Base-by-base conservation (phyloP, 1,139 yeast genomes). In the Pichia cactophila region DNA sequence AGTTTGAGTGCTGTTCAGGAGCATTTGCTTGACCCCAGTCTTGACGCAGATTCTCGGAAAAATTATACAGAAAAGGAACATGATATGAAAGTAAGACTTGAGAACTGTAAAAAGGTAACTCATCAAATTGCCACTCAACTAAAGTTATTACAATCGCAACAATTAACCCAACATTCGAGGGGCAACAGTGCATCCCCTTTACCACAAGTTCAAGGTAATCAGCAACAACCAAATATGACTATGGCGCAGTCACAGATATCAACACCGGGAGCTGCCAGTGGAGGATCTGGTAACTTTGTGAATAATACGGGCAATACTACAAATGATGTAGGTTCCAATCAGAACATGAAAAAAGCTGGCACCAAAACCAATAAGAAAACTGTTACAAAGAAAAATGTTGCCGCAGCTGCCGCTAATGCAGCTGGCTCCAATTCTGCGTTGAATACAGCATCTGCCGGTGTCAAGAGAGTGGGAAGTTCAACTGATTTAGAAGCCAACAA, bases 1-100 rank as follows among this genome's bases (percentile, higher is more conserved):
- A 77, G 73, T 41, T 48, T 69, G 53, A 58, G 65, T 41, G 61
- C 64, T 3, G 62, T 72, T 39, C 71, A 69, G 41, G 63, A 64
- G n/a, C 68, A 68, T 40, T 69, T 68, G 46, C 62, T 55, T 29
- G 60, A 65, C 48, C 67, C 70, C 9, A 60, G 58, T 26, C 48
- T 69, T 3, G 58, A 73, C 2, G 63, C 66, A 1, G 68, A 65
- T 9, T 60, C 61, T n/a, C 39, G 64, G 40, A 55, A 58, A 12
- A 61, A 59, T 31, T 53, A 61, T n/a, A 44, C 56, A 16, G 59
- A 59, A 31, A 62, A 61, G 42, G 66, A 63, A 46, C 50, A 51
- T 17, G 66, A 61, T 36, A 47, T 63, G 29, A 56, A 50, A 17
- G 43, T 47, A 11, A 63, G 66, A 33, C 59, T 65, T 44, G 72